Base-by-base conservation (phyloP, 2,329 filamentous ascomycete genomes). In the Pseudogymnoascus sp. region DNA sequence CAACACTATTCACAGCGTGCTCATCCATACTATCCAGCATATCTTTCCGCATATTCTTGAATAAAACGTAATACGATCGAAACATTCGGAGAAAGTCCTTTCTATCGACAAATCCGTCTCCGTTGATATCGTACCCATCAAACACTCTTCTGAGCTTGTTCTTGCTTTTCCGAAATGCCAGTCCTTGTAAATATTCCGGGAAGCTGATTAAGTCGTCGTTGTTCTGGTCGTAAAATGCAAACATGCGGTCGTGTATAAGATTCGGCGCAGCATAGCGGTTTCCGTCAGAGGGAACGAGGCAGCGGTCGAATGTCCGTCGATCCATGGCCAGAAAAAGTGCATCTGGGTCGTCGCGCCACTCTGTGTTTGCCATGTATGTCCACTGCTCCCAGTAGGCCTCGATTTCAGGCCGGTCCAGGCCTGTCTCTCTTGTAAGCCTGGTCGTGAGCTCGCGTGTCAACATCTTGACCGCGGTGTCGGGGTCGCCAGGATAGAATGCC, bases 331-430 rank as follows among this genome's bases (percentile, higher is more conserved):
- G 81, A 61, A 83, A 80, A 42, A 97, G 80, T 21, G 87, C 82
- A 68, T 89, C 86, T 0, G 91, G 89, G 71, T 97, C 93, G 15
- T 88, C 83, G 35, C 85, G 78, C 88, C 89, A 96, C 71, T 93
- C 87, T 5, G 87, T 87, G 67, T 89, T 93, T 42, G 93, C 93
- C 75, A 97, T 87, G 72, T 92, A 97, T 4, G 90, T 92, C 82
- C 96, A 99, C 71, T 97, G 93, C 71, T 97, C 93, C 87, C 92
- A 97, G 42, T 96, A 84, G 5, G 92, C 93, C 75, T 97, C 93
- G 5, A 99, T 79, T 73, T 96, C 91, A 1, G 91, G 88, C 29
- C 88, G 84, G 70, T 97, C 92, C 74, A 95, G 90, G 15, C 86
- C 86, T 0, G 89, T 92, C 64, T 90, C 87, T 61, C 81, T 81